Conservation (phyloP, 2,329 filamentous ascomycete genomes). For the Xylariaceae sp. region DNA sequence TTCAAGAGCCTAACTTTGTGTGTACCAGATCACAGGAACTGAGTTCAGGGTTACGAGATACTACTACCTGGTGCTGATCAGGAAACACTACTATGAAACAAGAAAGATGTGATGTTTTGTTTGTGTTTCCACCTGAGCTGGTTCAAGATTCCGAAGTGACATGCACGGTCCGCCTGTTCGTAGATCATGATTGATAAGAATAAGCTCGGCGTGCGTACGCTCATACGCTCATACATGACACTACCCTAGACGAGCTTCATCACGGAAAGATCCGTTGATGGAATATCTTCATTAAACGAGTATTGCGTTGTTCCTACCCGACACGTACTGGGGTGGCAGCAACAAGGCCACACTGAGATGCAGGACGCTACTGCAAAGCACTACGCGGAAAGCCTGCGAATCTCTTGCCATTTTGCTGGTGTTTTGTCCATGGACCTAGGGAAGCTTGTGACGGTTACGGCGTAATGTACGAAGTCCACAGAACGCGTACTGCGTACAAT, state of each 20-base stretch:
- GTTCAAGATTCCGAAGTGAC: slow-evolving; percentile 6
- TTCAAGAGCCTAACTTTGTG: too few relatives aligned
- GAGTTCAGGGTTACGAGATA: slow-evolving; percentile 6
- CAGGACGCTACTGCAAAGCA: slow-evolving; percentile 1
- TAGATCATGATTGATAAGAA: slow-evolving; percentile 16
- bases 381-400: slow-evolving; percentile 6
- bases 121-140: background rate
- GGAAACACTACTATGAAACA: slow-evolving; percentile 23
- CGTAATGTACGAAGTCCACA: slow-evolving; percentile 21
- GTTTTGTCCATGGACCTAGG: slow-evolving; percentile 13
- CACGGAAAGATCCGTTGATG: slow-evolving; percentile 26
- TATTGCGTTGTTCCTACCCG: background rate
- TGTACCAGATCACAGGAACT: slow-evolving; percentile 1
- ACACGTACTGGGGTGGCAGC: background rate
- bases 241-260: slow-evolving; percentile 17
- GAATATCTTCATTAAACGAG: background rate
- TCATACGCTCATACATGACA: too few relatives aligned
- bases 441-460: slow-evolving; percentile 19
- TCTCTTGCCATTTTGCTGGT: slow-evolving; percentile 17
- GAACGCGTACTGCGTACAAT: slow-evolving; percentile 14
- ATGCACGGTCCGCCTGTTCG: slow-evolving; percentile 25
- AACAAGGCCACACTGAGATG: background rate
- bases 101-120: slow-evolving; percentile 1
- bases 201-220: slow-evolving; percentile 17
- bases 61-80: slow-evolving; percentile 17